Evolutionary conservation across 2,329 filamentous ascomycete species (phyloP).

Genomic region (Alternaria arborescens): DNA sequence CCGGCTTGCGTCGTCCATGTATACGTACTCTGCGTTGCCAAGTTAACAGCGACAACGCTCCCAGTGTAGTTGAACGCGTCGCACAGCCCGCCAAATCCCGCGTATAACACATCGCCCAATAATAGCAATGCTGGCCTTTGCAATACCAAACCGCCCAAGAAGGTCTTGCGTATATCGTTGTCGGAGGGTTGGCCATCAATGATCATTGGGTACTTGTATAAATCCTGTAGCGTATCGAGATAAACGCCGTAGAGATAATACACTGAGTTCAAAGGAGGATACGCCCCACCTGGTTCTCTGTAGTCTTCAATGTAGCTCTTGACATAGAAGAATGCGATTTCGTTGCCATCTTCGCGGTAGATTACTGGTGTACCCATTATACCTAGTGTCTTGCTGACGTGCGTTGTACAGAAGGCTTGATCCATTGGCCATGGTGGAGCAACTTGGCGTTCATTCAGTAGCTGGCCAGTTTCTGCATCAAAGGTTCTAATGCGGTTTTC

Average conservation of each 20-base stretch:
- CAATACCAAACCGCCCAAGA: conserved; percentile 62
- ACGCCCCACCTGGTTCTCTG: conserved; percentile 35
- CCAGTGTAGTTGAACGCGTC: conserved; percentile 65
- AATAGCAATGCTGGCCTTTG: conserved; percentile 61
- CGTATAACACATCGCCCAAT: conserved; percentile 60
- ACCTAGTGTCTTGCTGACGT: conserved; percentile 24
- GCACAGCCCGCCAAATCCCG: conserved; percentile 64
- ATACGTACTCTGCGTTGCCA: conserved; percentile 21
- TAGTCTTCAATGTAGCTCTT: conserved; percentile 41
- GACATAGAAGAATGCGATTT: conserved; percentile 40
- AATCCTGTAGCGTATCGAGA: conserved; percentile 51
- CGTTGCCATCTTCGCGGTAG: conserved; percentile 36
- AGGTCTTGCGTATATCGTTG: conserved; percentile 60
- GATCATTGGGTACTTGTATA: conserved; percentile 57
- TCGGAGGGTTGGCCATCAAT: conserved; percentile 58
- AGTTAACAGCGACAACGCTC: conserved; percentile 28
- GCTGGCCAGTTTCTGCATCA: conserved; percentile 25
- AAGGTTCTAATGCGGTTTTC: conserved; percentile 31
- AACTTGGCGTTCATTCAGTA: conserved; percentile 26
- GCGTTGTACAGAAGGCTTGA: conserved; percentile 18
- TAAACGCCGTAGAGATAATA: conserved; percentile 55
- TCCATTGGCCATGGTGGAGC: conserved; percentile 26
- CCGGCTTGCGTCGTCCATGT: conserved; percentile 29
- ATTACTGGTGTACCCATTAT: conserved; percentile 34
- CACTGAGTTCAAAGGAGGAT: conserved; percentile 48